These are phyloP conservation scores for Blastobotrys robertii DNA, from an alignment of 805 yeast species.

Conservation along the genomic window DNA sequence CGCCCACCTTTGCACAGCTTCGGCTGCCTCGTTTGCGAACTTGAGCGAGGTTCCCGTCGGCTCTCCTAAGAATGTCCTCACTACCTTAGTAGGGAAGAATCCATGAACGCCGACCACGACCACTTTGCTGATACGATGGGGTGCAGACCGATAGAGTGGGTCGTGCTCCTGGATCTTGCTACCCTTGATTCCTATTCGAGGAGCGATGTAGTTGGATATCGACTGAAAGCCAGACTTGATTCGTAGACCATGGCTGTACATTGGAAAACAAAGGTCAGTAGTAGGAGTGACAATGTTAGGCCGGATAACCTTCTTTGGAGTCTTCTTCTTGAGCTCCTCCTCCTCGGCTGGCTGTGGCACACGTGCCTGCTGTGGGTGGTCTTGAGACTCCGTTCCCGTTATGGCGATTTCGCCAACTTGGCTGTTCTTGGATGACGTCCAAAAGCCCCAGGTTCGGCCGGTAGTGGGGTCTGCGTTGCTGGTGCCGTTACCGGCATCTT, in stretches of 20 bases:
- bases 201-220: slow-evolving; percentile 13
- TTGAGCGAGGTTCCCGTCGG: slow-evolving; percentile 93
- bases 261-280: slow-evolving; percentile 19
- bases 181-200: slow-evolving; percentile 8
- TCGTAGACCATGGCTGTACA: slow-evolving; percentile 15
- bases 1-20: slow-evolving; percentile 62
- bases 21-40: slow-evolving; percentile 86
- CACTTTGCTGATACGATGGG: slow-evolving; percentile 39
- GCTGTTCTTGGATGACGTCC: slow-evolving; percentile 17
- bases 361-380: slow-evolving; percentile 19
- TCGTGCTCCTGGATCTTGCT: slow-evolving; percentile 12
- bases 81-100: slow-evolving; percentile 79
- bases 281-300: slow-evolving; percentile 23
- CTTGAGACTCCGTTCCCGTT: slow-evolving; percentile 23
- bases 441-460: slow-evolving; percentile 24
- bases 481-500: slow-evolving; percentile 1
- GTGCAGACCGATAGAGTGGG: slow-evolving; percentile 23
- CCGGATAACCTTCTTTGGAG: slow-evolving; percentile 6
- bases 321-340: slow-evolving; percentile 5
- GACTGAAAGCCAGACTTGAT: slow-evolving; percentile 12
- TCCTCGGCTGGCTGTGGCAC: slow-evolving; percentile 7
- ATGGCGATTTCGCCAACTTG: slow-evolving; percentile 23
- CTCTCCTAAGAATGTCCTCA: slow-evolving; percentile 82
- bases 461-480: background rate
- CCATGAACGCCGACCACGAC: slow-evolving; percentile 93